Evolutionary conservation across 1,284 basidiomycete species (phyloP).

Genomic region (Coniferiporia sulphurascens): DNA sequence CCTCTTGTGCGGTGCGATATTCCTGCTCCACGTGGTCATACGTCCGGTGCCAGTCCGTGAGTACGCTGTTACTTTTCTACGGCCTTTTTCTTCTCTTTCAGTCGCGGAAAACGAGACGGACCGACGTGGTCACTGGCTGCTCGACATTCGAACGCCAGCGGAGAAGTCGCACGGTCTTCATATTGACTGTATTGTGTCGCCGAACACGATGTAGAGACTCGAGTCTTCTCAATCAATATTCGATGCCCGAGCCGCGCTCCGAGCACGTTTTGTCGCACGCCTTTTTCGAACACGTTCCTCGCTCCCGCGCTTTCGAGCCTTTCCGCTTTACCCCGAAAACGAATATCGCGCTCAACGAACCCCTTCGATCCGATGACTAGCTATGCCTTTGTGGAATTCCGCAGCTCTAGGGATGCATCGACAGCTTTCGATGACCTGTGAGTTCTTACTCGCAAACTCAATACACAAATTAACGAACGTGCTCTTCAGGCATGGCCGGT

Average conservation of each 20-base stretch:
- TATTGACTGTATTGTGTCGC: background rate
- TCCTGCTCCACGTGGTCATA: slow-evolving; percentile 75
- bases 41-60: slow-evolving; percentile 72
- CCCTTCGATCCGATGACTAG: slow-evolving; percentile 46
- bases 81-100: slow-evolving; percentile 30
- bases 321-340: slow-evolving; percentile 31
- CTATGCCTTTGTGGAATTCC: slow-evolving; percentile 91
- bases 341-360: slow-evolving; percentile 61
- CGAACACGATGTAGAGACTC: slow-evolving; percentile 1
- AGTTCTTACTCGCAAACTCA: slow-evolving; percentile 27
- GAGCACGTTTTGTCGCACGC: slow-evolving; percentile 14
- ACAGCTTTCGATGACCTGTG: slow-evolving; percentile 91
- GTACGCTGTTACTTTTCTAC: slow-evolving; percentile 32
- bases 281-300: slow-evolving; percentile 24
- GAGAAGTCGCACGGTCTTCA: no score
- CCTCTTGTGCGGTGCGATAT: slow-evolving; percentile 84
- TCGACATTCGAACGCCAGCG: background rate
- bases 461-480: slow-evolving; percentile 10
- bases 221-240: background rate
- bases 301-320: slow-evolving; percentile 34
- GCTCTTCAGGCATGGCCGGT: slow-evolving; percentile 69
- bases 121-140: slow-evolving; percentile 2
- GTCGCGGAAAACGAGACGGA: slow-evolving; percentile 24
- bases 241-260: slow-evolving; percentile 1
- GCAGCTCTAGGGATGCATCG: slow-evolving; percentile 78